Evolutionary conservation across 2,329 filamentous ascomycete species (phyloP).

Genomic region (Microsporum ferrugineum): DNA sequence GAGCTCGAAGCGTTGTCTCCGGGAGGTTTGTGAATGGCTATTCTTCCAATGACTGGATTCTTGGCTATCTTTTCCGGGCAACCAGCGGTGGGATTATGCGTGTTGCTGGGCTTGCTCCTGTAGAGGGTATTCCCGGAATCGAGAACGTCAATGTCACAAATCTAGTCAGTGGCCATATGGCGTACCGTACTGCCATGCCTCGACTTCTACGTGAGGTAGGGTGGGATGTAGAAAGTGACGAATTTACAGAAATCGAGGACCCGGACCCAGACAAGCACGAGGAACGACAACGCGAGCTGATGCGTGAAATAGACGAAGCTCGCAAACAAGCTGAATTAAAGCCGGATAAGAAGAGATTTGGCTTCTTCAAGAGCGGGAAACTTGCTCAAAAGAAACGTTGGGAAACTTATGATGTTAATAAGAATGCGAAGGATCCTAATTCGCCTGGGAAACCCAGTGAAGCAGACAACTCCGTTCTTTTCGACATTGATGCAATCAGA

Average conservation of each 20-base stretch:
- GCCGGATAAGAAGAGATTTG: slow-evolving; percentile 58
- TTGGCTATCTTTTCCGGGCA: slow-evolving; percentile 88
- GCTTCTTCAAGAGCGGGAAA: slow-evolving; percentile 70
- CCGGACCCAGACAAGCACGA: slow-evolving; percentile 90
- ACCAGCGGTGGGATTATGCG: slow-evolving; percentile 85
- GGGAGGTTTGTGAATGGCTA: slow-evolving; percentile 95
- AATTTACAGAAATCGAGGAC: slow-evolving; percentile 94
- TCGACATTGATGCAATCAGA: slow-evolving; percentile 89
- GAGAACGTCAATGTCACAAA: slow-evolving; percentile 87
- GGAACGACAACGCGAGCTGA: slow-evolving; percentile 78
- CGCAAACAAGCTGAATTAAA: slow-evolving; percentile 75
- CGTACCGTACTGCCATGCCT: slow-evolving; percentile 88
- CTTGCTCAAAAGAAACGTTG: slow-evolving; percentile 69
- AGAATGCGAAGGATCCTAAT: slow-evolving; percentile 23
- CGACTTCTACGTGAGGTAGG: slow-evolving; percentile 74
- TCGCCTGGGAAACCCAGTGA: slow-evolving; percentile 21
- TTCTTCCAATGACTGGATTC: slow-evolving; percentile 91
- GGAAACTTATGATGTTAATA: slow-evolving; percentile 77
- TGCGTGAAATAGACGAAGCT: slow-evolving; percentile 93
- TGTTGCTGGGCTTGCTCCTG: slow-evolving; percentile 68
- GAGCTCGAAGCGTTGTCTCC: slow-evolving; percentile 68
- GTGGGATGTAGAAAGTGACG: slow-evolving; percentile 83
- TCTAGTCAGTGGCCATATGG: slow-evolving; percentile 84
- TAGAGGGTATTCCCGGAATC: slow-evolving; percentile 65
- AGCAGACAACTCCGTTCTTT: slow-evolving; percentile 52